These are phyloP conservation scores for Coniophora puteana DNA, from an alignment of 1,284 basidiomycete genomes.

Conservation along the genomic window DNA sequence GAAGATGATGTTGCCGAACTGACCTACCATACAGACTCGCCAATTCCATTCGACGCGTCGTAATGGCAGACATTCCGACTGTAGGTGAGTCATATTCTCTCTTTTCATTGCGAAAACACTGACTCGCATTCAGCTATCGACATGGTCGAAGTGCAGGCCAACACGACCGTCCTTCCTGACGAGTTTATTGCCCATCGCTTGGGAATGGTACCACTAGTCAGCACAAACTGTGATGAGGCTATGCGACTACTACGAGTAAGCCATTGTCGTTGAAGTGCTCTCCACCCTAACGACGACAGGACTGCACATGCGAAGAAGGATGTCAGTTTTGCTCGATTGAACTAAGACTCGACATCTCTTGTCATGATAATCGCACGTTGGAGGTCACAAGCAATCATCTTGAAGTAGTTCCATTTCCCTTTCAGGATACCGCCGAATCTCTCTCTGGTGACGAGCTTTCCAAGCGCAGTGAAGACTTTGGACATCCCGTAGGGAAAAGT, in stretches of 20 bases:
- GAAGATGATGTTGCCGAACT: slow-evolving; percentile 12
- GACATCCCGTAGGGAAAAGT: slow-evolving; percentile 87
- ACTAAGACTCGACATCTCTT: slow-evolving; percentile 69
- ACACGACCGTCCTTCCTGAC: slow-evolving; percentile 93
- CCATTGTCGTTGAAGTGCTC: slow-evolving; percentile 11
- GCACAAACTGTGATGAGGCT: slow-evolving; percentile 79
- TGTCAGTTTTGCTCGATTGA: slow-evolving; percentile 83
- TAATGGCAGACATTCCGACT: slow-evolving; percentile 95
- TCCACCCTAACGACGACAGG: slow-evolving; percentile 42
- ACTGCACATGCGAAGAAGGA: slow-evolving; percentile 78
- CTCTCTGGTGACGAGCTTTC: slow-evolving; percentile 64
- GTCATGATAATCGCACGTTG: slow-evolving; percentile 68
- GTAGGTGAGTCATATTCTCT: slow-evolving; percentile 65
- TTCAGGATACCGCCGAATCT: slow-evolving; percentile 32
- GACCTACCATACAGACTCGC: slow-evolving; percentile 58
- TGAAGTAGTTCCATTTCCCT: slow-evolving; percentile 46
- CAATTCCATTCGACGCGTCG: slow-evolving; percentile 83
- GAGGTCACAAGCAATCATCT: slow-evolving; percentile 81
- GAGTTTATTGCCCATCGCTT: slow-evolving; percentile 97
- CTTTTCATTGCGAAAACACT: too few relatives aligned
- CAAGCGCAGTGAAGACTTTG: slow-evolving; percentile 76
- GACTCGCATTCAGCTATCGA: slow-evolving; percentile 91
- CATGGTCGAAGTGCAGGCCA: slow-evolving; percentile 90
- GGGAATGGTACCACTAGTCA: slow-evolving; percentile 91
- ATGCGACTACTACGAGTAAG: slow-evolving; percentile 78